phyloP scores from a whole-genome alignment of 2,329 filamentous ascomycete genomes.

The Verticillium klebahnii region DNA sequence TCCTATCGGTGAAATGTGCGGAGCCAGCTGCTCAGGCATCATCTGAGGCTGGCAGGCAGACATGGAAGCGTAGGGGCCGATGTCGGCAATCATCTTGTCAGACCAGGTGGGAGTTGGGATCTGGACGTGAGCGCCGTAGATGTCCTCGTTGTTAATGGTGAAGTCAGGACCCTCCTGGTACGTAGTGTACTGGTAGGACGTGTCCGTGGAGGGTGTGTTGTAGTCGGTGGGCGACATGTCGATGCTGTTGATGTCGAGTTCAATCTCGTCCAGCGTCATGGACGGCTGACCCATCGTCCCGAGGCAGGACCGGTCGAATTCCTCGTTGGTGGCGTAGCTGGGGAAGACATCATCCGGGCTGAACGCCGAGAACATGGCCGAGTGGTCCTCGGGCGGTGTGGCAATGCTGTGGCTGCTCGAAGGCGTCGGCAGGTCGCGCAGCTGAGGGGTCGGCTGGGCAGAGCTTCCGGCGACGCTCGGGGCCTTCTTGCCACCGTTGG shows the following conservation, averaged over 20 bases:
- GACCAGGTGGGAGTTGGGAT: constrained; percentile 43
- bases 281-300: constrained; percentile 21
- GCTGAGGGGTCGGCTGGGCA: constrained; percentile 51
- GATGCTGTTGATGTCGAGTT: constrained; percentile 23
- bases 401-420: constrained; percentile 52
- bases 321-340: constrained; percentile 39
- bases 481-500: constrained; percentile 65
- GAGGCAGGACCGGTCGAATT: constrained; percentile 33
- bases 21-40: constrained; percentile 23
- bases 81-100: constrained; percentile 9
- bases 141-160: constrained; percentile 55
- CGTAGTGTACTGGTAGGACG: constrained; percentile 43
- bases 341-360: constrained; percentile 38
- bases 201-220: constrained; percentile 41
- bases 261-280: constrained; percentile 33
- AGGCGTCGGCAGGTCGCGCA: constrained; percentile 59
- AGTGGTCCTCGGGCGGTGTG: constrained; percentile 52
- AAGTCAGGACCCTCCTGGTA: constrained; percentile 61
- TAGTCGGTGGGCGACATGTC: constrained; percentile 45
- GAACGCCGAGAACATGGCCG: constrained; percentile 21
- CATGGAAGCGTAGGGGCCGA: constrained; percentile 14
- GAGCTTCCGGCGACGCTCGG: constrained; percentile 40
- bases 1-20: constrained; percentile 64
- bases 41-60: constrained; percentile 33
- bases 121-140: constrained; percentile 55